Conservation (phyloP, 345 rosid species). For the Eucalyptus lansdowneana region DNA sequence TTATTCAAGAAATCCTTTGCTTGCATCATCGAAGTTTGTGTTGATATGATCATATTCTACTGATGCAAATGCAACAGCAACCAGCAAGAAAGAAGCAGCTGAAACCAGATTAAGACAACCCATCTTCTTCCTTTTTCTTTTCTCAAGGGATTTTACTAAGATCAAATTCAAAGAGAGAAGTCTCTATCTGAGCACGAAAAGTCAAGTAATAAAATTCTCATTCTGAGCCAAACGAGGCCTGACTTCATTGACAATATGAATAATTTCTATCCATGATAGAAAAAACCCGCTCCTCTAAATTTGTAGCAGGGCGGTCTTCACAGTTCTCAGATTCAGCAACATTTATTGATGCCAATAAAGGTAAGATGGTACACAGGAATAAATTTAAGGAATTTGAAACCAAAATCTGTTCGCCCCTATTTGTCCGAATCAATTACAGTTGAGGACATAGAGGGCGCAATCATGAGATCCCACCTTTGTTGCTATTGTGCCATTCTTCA, state of each 20-base stretch:
- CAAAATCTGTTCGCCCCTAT: neutral
- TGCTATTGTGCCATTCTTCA: conserved; percentile 9
- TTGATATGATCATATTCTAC: neutral
- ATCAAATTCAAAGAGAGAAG: neutral
- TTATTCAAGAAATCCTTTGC: neutral
- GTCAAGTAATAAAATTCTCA: neutral
- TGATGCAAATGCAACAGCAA: neutral
- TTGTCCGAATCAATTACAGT: conserved; percentile 12
- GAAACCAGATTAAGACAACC: neutral
- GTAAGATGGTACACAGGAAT: neutral
- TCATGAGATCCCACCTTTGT: conserved; percentile 38
- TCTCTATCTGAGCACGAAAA: neutral
- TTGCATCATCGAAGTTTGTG: neutral
- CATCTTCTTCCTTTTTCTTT: neutral
- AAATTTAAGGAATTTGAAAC: neutral
- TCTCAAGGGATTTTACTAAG: neutral
- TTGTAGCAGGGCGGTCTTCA: neutral
- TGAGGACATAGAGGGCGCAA: conserved; percentile 45
- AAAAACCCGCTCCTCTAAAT: neutral
- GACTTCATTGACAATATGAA: neutral
- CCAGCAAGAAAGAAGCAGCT: neutral
- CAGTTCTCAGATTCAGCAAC: neutral
- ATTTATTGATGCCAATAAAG: neutral
- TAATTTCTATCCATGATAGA: neutral
- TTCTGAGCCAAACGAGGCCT: neutral